These are phyloP conservation scores for Nothopassalora personata DNA, from an alignment of 2,329 filamentous ascomycete species.

Conservation along the genomic window DNA sequence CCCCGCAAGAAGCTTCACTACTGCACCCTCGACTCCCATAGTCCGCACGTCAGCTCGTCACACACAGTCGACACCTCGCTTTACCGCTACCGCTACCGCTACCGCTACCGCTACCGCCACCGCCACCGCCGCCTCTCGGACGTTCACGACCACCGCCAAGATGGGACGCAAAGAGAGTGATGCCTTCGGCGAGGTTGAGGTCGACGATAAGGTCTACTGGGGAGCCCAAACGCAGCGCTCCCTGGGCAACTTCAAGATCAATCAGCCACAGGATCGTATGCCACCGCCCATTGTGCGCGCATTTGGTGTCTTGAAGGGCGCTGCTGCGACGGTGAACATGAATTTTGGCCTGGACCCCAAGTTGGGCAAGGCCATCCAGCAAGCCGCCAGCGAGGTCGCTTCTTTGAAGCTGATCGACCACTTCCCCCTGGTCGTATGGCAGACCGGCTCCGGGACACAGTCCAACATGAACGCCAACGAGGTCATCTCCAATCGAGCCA, in stretches of 20 bases:
- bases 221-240: slow-evolving; percentile 96
- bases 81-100: background rate
- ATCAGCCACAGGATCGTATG: slow-evolving; percentile 98
- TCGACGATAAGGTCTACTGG: slow-evolving; percentile 88
- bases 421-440: slow-evolving; percentile 98
- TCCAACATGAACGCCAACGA: slow-evolving; percentile 99
- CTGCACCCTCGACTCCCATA: slow-evolving; percentile 3
- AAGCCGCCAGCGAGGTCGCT: slow-evolving; percentile 89
- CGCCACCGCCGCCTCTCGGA: slow-evolving; percentile 13
- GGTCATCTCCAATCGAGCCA: slow-evolving; percentile 98
- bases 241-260: slow-evolving; percentile 97
- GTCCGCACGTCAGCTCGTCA: background rate
- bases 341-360: slow-evolving; percentile 87
- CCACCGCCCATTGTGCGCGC: slow-evolving; percentile 85
- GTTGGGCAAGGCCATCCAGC: slow-evolving; percentile 84
- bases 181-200: slow-evolving; percentile 95
- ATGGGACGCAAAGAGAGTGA: slow-evolving; percentile 74
- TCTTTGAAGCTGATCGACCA: slow-evolving; percentile 91
- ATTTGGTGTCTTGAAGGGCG: slow-evolving; percentile 95
- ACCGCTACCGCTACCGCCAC: background rate
- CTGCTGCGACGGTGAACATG: slow-evolving; percentile 93
- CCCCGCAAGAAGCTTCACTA: slow-evolving; percentile 9
- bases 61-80: background rate
- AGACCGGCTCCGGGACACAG: slow-evolving; percentile 96
- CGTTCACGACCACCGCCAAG: slow-evolving; percentile 30